phyloP scores from a whole-genome alignment of 768 basidiomycete genomes.

The Candolleomyces aberdarensis region DNA sequence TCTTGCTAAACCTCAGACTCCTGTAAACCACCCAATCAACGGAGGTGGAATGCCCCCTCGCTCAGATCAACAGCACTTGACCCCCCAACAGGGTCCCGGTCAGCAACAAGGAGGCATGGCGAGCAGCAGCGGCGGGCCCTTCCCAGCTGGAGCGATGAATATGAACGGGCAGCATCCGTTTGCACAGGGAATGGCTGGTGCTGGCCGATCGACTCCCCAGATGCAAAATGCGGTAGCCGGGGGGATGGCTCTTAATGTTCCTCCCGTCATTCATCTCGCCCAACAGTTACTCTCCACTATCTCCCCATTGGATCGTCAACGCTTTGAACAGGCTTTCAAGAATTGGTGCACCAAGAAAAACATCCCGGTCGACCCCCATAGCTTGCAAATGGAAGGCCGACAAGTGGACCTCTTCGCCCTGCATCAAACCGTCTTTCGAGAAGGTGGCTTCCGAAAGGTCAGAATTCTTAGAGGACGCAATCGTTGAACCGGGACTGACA shows the following conservation, averaged over 20 bases:
- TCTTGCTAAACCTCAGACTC: constrained; percentile 1
- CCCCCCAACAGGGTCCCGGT: not conserved
- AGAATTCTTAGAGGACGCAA: constrained; percentile 12
- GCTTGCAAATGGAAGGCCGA: constrained; percentile 50
- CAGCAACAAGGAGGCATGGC: not conserved
- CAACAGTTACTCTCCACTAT: constrained; percentile 15
- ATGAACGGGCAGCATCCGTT: constrained; percentile 10
- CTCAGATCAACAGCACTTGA: constrained; percentile 4
- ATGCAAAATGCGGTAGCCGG: constrained; percentile 6
- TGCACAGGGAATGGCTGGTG: not conserved
- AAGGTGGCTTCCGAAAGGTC: constrained; percentile 52
- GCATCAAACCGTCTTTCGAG: constrained; percentile 56
- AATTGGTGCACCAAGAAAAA: constrained; percentile 42
- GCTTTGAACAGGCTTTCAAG: constrained; percentile 52
- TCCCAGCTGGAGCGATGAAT: not conserved
- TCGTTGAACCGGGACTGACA: not conserved
- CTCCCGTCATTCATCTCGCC: not conserved
- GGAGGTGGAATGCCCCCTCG: not conserved
- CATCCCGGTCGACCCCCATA: constrained; percentile 35
- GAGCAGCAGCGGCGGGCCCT: constrained; percentile 8
- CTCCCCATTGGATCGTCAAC: constrained; percentile 45
- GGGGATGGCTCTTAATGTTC: not conserved
- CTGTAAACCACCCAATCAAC: constrained; percentile 2
- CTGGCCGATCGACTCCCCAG: not conserved
- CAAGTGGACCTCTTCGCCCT: constrained; percentile 58